Conservation (phyloP, 2,329 filamentous ascomycete genomes). For the Tolypocladium nubicola region DNA sequence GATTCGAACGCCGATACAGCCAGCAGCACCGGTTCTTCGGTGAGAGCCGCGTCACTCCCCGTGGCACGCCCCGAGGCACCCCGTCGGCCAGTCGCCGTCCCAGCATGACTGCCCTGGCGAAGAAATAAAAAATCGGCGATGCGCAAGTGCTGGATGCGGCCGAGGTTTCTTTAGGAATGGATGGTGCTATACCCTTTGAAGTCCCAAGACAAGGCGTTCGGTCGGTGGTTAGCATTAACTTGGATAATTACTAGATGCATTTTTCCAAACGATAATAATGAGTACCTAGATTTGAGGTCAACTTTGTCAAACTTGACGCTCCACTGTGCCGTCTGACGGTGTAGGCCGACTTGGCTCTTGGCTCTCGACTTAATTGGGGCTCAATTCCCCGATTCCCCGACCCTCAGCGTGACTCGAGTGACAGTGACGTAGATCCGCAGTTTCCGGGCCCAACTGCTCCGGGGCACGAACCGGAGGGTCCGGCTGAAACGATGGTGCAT, state of each 20-base stretch:
- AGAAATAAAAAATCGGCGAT: neutral
- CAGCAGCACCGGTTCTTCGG: slow-evolving; percentile 31
- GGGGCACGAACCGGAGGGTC: no score
- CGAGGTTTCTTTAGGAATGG: neutral
- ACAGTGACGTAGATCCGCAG: neutral
- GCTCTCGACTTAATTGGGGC: no score
- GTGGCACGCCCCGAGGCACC: slow-evolving; percentile 24
- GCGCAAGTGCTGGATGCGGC: neutral
- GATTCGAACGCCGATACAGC: slow-evolving; percentile 19
- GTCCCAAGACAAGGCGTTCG: neutral
- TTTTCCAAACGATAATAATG: neutral
- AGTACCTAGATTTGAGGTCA: no score
- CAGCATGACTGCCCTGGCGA: slow-evolving; percentile 10
- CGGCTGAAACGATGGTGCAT: no score
- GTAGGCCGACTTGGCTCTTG: no score
- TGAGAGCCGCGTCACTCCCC: slow-evolving; percentile 27
- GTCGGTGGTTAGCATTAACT: neutral
- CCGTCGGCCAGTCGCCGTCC: slow-evolving; percentile 23
- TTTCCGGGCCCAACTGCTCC: neutral
- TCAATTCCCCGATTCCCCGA: no score
- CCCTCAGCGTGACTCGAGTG: no score
- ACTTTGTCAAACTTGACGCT: no score
- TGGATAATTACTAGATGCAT: neutral
- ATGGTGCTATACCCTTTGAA: neutral
- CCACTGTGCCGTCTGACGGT: no score